Evolutionary conservation across 1,284 basidiomycete genomes (phyloP), one percentile per base, ranked within the genome.

Genomic region (Rhodotorula sp.): DNA sequence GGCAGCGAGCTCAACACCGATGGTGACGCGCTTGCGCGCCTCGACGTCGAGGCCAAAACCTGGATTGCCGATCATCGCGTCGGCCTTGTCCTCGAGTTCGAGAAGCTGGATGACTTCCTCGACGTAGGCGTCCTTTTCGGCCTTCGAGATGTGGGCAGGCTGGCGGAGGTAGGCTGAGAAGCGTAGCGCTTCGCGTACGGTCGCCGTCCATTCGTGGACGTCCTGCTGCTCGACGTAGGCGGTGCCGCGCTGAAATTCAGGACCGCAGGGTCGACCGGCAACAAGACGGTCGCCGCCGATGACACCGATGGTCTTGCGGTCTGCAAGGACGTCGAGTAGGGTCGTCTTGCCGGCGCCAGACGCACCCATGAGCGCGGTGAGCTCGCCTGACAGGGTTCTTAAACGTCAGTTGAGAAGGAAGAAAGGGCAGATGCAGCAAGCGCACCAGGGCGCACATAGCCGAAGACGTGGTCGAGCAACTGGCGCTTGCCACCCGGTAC

Each of bases 131-230:
- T 89, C 86, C 80, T 94, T 95, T 80, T 95, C 92, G 3, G 81
- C 82, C 25, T 84, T 80, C 0, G 90, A 83, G 7, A 92, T 87
- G 8, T 84, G 83, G 16, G 84, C 82, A 4, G 91, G 89, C 78
- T 95, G 93, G 42, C 93, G 88, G 13, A 95, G 83, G 72, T 88
- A 84, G 0, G 92, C 93, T 14, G 90, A 91, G 83, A 95, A 93
- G 34, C 87, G 82, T 0, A 96, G 82, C 0, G 93, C 90, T 79
- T 96, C 92, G 45, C 91, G 86, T 13, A 96, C 92, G 12, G 89
- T 82, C 66, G 73, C 70, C 58, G 79, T 81, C 62, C 75, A 70
- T 60, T 77, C 77, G 77, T 81, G 56, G 3, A 58, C 53, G 55
- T 70, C 71, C 14, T 44, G 56, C 46, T 57, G 56, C 23, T 57